Evolutionary conservation across 495 filamentous ascomycete genomes (phyloP).

Genomic region (Hyaloscypha variabilis): DNA sequence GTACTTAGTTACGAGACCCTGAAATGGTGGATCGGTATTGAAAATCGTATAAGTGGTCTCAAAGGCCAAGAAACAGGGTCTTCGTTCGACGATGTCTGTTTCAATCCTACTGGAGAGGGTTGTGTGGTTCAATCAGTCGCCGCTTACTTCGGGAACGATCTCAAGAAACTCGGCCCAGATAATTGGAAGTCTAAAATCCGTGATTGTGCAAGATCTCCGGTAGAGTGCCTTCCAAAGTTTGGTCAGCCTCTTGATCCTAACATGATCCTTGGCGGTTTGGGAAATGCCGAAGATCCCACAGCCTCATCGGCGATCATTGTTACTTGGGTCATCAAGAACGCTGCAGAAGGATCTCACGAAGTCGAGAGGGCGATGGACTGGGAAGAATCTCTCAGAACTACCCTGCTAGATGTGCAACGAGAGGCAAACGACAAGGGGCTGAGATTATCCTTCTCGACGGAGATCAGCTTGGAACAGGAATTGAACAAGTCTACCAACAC

Average conservation of each 20-base stretch:
- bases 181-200: constrained; percentile 71
- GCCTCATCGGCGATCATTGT: constrained; percentile 79
- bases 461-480: constrained; percentile 91
- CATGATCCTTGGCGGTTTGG: constrained; percentile 83
- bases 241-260: constrained; percentile 81
- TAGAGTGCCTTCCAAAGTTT: constrained; percentile 84
- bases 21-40: constrained; percentile 92
- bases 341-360: constrained; percentile 68
- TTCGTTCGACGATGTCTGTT: constrained; percentile 83
- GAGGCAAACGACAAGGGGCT: constrained; percentile 80
- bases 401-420: constrained; percentile 72
- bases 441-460: constrained; percentile 89
- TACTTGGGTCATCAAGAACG: constrained; percentile 97
- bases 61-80: constrained; percentile 64
- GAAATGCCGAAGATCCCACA: constrained; percentile 65
- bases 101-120: constrained; percentile 85
- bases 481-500: constrained; percentile 96
- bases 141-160: constrained; percentile 77
- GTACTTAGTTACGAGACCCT: constrained; percentile 87
- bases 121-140: constrained; percentile 93
- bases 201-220: constrained; percentile 75
- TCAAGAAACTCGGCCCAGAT: constrained; percentile 57
- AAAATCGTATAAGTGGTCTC: constrained; percentile 69
- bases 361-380: constrained; percentile 81
- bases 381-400: constrained; percentile 74